These are phyloP conservation scores for Graphilbum ipis-grandicollis DNA, from an alignment of 2,329 filamentous ascomycete genomes.

Conservation along the genomic window DNA sequence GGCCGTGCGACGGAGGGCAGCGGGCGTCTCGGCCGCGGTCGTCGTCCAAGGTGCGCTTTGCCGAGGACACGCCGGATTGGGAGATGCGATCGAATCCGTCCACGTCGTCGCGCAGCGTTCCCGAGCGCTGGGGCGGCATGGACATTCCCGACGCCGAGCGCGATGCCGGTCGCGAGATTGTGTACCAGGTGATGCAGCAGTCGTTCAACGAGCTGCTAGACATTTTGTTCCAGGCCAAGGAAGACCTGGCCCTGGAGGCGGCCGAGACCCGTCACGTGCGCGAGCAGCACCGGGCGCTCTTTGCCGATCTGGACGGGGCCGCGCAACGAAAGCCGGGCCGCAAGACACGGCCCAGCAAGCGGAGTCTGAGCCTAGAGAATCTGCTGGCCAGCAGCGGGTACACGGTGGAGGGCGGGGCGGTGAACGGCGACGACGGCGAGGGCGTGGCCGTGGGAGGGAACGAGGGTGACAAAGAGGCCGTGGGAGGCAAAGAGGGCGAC, in stretches of 20 bases:
- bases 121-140: slow-evolving; percentile 61
- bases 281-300: slow-evolving; percentile 32
- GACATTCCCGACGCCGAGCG: slow-evolving; percentile 65
- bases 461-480: not conserved
- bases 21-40: slow-evolving; percentile 44
- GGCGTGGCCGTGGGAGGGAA: not conserved
- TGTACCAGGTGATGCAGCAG: slow-evolving; percentile 84
- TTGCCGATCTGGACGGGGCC: slow-evolving; percentile 20
- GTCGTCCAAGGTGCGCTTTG: slow-evolving; percentile 64
- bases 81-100: slow-evolving; percentile 57
- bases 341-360: not conserved
- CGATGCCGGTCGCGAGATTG: slow-evolving; percentile 71
- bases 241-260: slow-evolving; percentile 56
- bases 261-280: slow-evolving; percentile 45
- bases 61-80: slow-evolving; percentile 51
- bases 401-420: not conserved
- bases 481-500: not conserved
- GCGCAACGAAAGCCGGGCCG: not conserved
- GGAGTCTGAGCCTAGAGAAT: slow-evolving; percentile 16
- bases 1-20: slow-evolving; percentile 7
- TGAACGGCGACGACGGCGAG: not conserved
- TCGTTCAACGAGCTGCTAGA: slow-evolving; percentile 88
- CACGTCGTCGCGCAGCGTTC: slow-evolving; percentile 52
- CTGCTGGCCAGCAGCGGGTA: slow-evolving; percentile 29
- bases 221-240: slow-evolving; percentile 63